phyloP scores from a whole-genome alignment of 2,329 filamentous ascomycete species.

The Sclerotinia minor region DNA sequence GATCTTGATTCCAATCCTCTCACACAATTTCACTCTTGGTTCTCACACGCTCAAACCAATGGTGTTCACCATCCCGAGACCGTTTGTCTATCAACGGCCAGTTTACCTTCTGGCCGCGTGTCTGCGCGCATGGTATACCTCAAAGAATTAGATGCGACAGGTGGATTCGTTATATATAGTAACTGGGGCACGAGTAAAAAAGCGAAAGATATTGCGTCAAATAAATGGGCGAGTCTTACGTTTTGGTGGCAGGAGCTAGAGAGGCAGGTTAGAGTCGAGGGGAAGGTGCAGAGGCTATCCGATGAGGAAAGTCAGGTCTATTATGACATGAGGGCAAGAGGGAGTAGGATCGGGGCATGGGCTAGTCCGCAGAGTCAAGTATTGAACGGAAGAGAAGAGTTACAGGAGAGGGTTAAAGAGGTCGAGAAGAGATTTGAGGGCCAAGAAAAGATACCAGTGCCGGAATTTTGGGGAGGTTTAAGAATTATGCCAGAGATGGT shows the following conservation, averaged over 20 bases:
- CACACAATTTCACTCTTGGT: slow-evolving; percentile 88
- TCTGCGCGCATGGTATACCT: slow-evolving; percentile 87
- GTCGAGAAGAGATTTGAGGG: slow-evolving; percentile 74
- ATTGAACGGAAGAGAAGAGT: slow-evolving; percentile 66
- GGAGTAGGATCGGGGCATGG: slow-evolving; percentile 87
- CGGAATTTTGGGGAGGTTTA: slow-evolving; percentile 91
- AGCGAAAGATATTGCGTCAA: slow-evolving; percentile 67
- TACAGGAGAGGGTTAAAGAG: slow-evolving; percentile 77
- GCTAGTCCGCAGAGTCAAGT: slow-evolving; percentile 85
- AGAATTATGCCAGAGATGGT: slow-evolving; percentile 81
- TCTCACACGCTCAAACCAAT: slow-evolving; percentile 64
- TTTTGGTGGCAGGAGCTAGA: slow-evolving; percentile 91
- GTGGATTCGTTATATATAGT: slow-evolving; percentile 86
- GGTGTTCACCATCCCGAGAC: slow-evolving; percentile 78
- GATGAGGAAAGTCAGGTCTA: slow-evolving; percentile 71
- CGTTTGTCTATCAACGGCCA: slow-evolving; percentile 81
- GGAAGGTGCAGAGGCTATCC: slow-evolving; percentile 64
- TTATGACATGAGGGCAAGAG: slow-evolving; percentile 69
- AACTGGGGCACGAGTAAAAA: slow-evolving; percentile 82
- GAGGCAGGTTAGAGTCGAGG: slow-evolving; percentile 89
- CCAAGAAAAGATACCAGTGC: slow-evolving; percentile 79
- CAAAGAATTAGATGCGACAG: slow-evolving; percentile 77
- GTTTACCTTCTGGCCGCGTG: slow-evolving; percentile 79
- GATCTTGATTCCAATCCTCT: slow-evolving; percentile 70
- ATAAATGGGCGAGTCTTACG: slow-evolving; percentile 77